A percentile compares a stretch with the other conserved stretches of the same genome.
Conservation (phyloP, 768 basidiomycete species). For the Suillus paluster region DNA sequence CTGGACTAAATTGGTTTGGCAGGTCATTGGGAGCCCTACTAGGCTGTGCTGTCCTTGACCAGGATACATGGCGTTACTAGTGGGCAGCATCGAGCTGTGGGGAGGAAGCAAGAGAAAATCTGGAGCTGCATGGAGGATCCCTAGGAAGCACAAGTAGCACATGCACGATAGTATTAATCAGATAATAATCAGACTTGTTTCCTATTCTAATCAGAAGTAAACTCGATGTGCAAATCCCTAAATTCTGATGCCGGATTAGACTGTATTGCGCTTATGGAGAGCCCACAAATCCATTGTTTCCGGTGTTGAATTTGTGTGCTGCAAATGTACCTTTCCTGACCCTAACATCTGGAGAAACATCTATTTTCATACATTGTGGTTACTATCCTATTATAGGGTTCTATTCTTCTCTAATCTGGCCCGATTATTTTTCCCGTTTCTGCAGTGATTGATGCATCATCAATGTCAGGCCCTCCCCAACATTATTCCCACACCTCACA, state of each 20-base stretch:
- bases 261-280: not conserved
- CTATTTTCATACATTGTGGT: not conserved
- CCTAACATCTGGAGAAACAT: not conserved
- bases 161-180: not conserved
- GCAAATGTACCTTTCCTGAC: not conserved
- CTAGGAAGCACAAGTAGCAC: not conserved
- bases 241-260: not conserved
- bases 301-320: not conserved
- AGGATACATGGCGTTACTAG: not conserved
- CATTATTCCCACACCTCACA: too few species aligned
- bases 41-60: not conserved
- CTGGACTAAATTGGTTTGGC: not conserved
- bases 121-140: not conserved
- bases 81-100: not conserved
- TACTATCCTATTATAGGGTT: not conserved
- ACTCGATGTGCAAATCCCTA: not conserved
- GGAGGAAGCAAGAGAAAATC: conserved; percentile 1
- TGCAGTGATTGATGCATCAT: too few species aligned
- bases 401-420: not conserved
- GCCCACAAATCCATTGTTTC: not conserved
- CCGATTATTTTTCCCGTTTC: not conserved
- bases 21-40: not conserved
- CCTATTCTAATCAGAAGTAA: not conserved
- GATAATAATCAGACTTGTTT: not conserved
- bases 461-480: too few species aligned